Conservation (phyloP, 192 early-diverging fungal genomes). For the Spinellus fusiger region DNA sequence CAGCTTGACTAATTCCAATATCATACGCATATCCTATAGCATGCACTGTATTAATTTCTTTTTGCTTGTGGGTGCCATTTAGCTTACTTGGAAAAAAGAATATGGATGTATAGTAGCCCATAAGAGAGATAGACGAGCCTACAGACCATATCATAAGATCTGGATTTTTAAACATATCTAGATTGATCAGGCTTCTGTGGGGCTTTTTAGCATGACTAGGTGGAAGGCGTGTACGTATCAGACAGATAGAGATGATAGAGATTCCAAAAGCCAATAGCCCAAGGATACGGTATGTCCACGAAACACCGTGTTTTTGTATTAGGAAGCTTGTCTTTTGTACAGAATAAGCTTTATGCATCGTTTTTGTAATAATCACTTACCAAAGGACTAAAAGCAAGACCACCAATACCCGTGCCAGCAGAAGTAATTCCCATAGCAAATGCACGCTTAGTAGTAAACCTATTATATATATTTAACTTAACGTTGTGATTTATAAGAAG, state of each 20-base stretch:
- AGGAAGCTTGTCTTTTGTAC: constrained; percentile 15
- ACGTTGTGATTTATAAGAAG: background rate
- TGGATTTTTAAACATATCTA: constrained; percentile 17
- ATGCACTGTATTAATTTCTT: background rate
- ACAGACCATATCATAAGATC: constrained; percentile 27
- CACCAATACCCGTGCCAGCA: constrained; percentile 67
- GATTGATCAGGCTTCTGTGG: constrained; percentile 6
- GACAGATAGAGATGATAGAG: constrained; percentile 10
- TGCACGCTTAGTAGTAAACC: constrained; percentile 43
- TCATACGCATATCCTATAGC: constrained; percentile 14
- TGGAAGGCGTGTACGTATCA: constrained; percentile 22
- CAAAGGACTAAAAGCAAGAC: constrained; percentile 30
- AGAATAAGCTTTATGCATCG: background rate
- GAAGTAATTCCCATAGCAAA: constrained; percentile 51
- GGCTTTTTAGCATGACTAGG: background rate
- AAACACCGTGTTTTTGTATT: constrained; percentile 46
- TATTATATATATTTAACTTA: background rate
- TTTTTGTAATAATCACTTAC: background rate
- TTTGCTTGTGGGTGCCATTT: background rate
- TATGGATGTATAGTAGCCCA: constrained; percentile 39
- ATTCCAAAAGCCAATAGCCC: constrained; percentile 48
- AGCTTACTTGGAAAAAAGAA: constrained; percentile 35
- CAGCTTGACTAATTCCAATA: constrained; percentile 7
- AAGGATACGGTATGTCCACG: constrained; percentile 49
- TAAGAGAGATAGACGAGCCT: constrained; percentile 19